A percentile compares a stretch with the other conserved stretches of the same genome.
Conservation (phyloP, 2,329 filamentous ascomycete species). For the Lasiodiplodia sp. region DNA sequence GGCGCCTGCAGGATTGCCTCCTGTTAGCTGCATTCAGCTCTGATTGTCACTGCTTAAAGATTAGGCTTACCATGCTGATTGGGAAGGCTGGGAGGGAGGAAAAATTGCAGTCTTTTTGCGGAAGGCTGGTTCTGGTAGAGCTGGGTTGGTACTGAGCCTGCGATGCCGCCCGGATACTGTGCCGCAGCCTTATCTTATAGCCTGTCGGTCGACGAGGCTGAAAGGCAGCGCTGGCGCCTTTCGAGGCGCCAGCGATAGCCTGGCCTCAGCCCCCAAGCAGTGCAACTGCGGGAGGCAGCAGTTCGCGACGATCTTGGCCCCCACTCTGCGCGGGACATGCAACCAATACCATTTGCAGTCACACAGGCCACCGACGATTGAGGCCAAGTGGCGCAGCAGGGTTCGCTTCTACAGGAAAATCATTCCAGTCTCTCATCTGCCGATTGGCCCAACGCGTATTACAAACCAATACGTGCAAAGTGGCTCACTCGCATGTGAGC, state of each 20-base stretch:
- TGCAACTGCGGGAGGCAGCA: conserved; percentile 6
- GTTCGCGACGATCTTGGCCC: conserved; percentile 1
- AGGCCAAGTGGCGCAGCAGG: background rate
- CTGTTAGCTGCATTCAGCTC: background rate
- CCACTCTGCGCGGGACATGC: background rate
- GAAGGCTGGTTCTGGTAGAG: too few species aligned
- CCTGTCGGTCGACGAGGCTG: conserved; percentile 5
- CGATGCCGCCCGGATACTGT: background rate
- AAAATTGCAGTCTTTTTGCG: background rate
- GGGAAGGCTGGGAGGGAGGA: background rate
- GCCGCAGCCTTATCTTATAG: conserved; percentile 14
- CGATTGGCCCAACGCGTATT: background rate
- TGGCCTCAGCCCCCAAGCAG: conserved; percentile 4
- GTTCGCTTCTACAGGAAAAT: background rate
- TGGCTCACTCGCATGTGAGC: background rate
- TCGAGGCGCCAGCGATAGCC: background rate
- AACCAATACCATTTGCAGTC: background rate
- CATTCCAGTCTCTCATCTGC: background rate
- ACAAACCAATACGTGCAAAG: background rate
- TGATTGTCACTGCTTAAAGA: background rate
- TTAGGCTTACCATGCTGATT: background rate
- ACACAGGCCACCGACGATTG: background rate
- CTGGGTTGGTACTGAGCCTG: background rate
- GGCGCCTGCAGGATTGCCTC: conserved; percentile 11
- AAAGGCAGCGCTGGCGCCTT: background rate